These are phyloP conservation scores for Hypoxylon sp. DNA, from an alignment of 2,329 filamentous ascomycete species.

Conservation along the genomic window DNA sequence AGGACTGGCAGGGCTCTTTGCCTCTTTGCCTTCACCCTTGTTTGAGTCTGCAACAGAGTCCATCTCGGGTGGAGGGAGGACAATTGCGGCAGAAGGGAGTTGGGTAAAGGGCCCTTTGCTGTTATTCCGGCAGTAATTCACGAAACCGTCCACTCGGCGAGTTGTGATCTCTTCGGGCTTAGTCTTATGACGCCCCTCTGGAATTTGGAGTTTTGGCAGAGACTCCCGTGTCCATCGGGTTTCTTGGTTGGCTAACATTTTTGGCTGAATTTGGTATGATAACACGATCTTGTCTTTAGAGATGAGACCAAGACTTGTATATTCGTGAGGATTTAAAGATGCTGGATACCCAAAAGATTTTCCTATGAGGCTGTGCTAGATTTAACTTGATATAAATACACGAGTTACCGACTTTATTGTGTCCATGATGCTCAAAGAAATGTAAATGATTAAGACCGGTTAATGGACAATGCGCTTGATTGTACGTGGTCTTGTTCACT, in stretches of 20 bases:
- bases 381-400: constrained; percentile 6
- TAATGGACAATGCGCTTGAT: not conserved
- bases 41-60: not conserved
- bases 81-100: constrained; percentile 7
- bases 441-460: not conserved
- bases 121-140: constrained; percentile 23
- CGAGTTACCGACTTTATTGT: constrained; percentile 13
- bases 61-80: not conserved
- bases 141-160: constrained; percentile 23
- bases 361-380: not conserved
- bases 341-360: not conserved
- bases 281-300: not conserved
- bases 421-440: not conserved
- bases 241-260: constrained; percentile 10
- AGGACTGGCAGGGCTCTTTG: not conserved
- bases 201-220: constrained; percentile 32
- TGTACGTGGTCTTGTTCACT: not conserved
- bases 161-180: constrained; percentile 40
- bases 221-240: constrained; percentile 32
- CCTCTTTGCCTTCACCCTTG: not conserved
- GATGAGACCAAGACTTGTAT: not conserved
- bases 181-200: not conserved
- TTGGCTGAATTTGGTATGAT: not conserved
- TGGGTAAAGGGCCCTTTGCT: constrained; percentile 24
- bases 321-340: not conserved